Conservation (phyloP, 805 yeast genomes). For the Yamadazyma insecticola region DNA sequence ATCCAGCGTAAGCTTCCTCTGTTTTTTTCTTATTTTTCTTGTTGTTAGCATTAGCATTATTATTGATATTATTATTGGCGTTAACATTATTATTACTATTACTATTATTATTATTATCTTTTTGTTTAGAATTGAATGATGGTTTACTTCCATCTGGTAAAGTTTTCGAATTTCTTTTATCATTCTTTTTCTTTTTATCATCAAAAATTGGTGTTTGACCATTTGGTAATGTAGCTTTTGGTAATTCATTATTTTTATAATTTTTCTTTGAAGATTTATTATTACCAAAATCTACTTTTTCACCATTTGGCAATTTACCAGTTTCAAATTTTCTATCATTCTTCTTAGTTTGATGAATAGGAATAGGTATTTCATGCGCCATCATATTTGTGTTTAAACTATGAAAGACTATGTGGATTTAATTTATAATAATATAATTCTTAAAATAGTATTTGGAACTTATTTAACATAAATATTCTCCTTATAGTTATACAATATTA, state of each 20-base stretch:
- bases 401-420: too few relatives aligned
- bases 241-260: constrained; percentile 5
- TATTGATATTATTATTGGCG: constrained; percentile 4
- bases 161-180: constrained; percentile 1
- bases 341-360: constrained; percentile 5
- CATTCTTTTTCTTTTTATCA: constrained; percentile 5
- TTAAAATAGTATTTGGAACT: too few relatives aligned
- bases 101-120: constrained; percentile 4
- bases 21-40: constrained; percentile 7
- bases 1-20: constrained; percentile 48
- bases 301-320: constrained; percentile 29
- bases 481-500: too few relatives aligned
- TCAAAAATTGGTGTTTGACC: constrained; percentile 25
- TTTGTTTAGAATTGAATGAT: too few relatives aligned
- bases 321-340: constrained; percentile 16
- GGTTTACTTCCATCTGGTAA: too few relatives aligned
- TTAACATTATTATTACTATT: constrained; percentile 1
- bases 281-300: constrained; percentile 26
- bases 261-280: constrained; percentile 1
- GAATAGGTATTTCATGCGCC: constrained; percentile 31
- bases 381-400: constrained; percentile 21
- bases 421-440: too few relatives aligned
- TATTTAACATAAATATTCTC: too few relatives aligned
- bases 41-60: not conserved
- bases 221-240: constrained; percentile 17